Conservation (phyloP, 768 basidiomycete genomes). For the Rhodosporidiobolus odoratus region DNA sequence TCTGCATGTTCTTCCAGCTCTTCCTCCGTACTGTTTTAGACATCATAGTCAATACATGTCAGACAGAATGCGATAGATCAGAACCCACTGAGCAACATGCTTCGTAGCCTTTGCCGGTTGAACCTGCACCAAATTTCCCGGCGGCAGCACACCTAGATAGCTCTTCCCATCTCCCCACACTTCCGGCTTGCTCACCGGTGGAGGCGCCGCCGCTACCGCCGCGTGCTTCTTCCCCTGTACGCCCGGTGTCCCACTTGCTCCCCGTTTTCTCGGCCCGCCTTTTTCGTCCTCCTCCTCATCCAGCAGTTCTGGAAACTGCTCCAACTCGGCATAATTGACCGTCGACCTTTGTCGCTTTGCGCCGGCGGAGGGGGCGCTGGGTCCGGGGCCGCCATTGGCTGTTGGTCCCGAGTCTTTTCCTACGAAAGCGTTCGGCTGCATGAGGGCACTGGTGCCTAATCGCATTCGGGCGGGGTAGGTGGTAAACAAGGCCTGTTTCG, state of each 20-base stretch:
- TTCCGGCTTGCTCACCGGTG: constrained; percentile 38
- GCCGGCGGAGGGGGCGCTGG: constrained; percentile 17
- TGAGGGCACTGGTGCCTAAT: constrained; percentile 79
- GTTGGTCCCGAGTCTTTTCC: constrained; percentile 33
- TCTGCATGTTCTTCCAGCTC: constrained; percentile 61
- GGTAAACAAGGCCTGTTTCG: constrained; percentile 64
- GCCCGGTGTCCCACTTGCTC: constrained; percentile 50
- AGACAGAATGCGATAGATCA: background rate
- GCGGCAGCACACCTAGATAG: constrained; percentile 80
- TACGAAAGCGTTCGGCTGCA: constrained; percentile 70
- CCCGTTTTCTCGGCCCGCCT: constrained; percentile 69
- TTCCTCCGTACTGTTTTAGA: constrained; percentile 55
- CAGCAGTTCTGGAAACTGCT: constrained; percentile 52
- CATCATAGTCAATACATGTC: background rate
- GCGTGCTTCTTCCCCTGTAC: constrained; percentile 49
- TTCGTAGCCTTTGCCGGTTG: constrained; percentile 57
- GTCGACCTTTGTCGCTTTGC: constrained; percentile 52
- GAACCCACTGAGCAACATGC: constrained; percentile 69
- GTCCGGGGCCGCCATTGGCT: constrained; percentile 34
- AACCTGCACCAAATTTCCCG: constrained; percentile 66
- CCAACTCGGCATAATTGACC: constrained; percentile 82
- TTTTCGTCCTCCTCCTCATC: constrained; percentile 65
- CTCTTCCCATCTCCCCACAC: constrained; percentile 61
- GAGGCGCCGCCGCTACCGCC: constrained; percentile 41
- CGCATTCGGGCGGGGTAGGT: constrained; percentile 85